Conservation (phyloP, 1,284 basidiomycete species). For the Apiotrichum domesticum region DNA sequence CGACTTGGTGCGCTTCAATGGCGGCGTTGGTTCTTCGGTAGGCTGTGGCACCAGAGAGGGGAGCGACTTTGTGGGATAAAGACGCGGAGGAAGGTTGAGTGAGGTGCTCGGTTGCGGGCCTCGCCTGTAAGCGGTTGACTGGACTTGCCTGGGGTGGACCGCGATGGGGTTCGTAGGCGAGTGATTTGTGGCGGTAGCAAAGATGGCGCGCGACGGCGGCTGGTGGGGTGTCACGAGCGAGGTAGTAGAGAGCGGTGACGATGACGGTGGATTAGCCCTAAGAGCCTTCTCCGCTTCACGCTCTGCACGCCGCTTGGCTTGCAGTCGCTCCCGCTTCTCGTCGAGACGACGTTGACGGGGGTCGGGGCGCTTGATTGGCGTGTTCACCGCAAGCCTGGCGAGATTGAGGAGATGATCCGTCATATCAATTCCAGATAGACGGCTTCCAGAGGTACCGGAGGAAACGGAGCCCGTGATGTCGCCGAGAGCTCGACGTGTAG, state of each 20-base stretch:
- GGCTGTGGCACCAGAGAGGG: not conserved
- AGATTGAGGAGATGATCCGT: constrained; percentile 2
- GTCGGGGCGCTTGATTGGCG: not conserved
- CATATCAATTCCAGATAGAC: constrained; percentile 1
- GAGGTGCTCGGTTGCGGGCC: no score
- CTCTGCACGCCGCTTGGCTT: not conserved
- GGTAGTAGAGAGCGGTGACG: no score
- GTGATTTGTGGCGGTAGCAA: no score
- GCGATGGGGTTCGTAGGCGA: no score
- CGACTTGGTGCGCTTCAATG: not conserved
- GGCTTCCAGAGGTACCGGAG: not conserved
- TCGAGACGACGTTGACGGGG: not conserved
- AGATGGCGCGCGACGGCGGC: no score
- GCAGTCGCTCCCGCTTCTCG: not conserved
- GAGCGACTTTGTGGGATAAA: not conserved
- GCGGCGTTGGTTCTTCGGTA: not conserved
- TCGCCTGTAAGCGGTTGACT: no score
- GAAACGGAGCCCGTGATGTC: no score
- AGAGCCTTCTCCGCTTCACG: not conserved
- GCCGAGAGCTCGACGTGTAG: no score
- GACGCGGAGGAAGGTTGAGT: not conserved
- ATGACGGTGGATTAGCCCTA: not conserved
- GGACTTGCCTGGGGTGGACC: no score
- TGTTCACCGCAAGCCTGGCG: not conserved
- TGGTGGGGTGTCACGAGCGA: no score